Evolutionary conservation across 371 early-diverging fungal species (phyloP), one percentile per base, ranked within the genome.

Genomic region (Apophysomyces variabilis): DNA sequence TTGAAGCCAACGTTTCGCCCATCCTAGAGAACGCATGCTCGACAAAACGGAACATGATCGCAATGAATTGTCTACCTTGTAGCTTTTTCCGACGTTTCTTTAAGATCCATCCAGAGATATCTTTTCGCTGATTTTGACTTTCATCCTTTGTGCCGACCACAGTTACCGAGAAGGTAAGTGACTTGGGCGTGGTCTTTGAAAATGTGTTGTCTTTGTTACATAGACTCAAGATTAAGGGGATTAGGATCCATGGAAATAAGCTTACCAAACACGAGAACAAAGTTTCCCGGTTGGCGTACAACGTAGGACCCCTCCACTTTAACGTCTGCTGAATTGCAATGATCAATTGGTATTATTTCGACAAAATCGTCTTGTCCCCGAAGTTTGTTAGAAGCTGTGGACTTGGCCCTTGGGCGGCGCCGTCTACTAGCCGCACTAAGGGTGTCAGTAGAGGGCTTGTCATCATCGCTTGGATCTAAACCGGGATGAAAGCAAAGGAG

Each of bases 141-240:
- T 72, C 65, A 57, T 70, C 72, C 47, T 62, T 58, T 43, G 62
- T 57, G 66, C 72, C 67, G 68, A 63, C 62, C 32, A 68, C 58
- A 18, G 68, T 54, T 7, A 96, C 96, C 66, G 91, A 91, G 62
- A 96, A 94, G 13, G 93, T 90, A 46, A 96, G 77, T 14, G 87
- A 83, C 78, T 96, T 96, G 13, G 95, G 89, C 14, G 94, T 96
- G 68, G 92, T 93, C 57, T 90, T 88, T 1, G 96, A 95, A 73
- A 92, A 95, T 12, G 93, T 87, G 68, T 96, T 96, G 76, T 96
- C 96, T 50, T 50, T 50, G 16, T 18, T 50, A 13, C 46, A 45
- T 88, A 66, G 35, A 56, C 45, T 43, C 26, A 64, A 61, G 12
- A 3, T 32, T 13, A 39, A 38, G 4, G 62, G 14, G 21, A 38